Conservation (phyloP, 2,329 filamentous ascomycete species). For the Plenodomus biglobosus region DNA sequence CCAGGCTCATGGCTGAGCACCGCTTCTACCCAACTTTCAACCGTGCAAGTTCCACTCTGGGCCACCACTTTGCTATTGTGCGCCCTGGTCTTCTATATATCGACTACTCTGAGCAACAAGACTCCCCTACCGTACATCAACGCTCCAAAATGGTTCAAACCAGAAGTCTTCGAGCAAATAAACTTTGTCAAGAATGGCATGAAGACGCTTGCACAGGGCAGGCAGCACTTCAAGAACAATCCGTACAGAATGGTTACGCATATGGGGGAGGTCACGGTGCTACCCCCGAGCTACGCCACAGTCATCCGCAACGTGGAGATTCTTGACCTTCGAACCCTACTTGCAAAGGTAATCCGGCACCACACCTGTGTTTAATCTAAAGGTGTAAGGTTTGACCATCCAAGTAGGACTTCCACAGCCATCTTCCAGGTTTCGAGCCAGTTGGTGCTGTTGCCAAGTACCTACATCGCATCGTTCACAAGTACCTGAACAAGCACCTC, state of each 20-base stretch:
- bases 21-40: too few relatives aligned
- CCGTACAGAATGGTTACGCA: constrained; percentile 1
- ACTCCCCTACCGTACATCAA: not conserved
- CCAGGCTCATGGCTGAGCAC: too few relatives aligned
- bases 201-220: not conserved
- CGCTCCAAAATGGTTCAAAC: not conserved
- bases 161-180: not conserved
- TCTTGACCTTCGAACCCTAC: not conserved
- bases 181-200: not conserved
- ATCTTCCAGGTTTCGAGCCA: constrained; percentile 1
- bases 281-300: not conserved
- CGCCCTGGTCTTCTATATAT: too few relatives aligned
- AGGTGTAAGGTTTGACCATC: too few relatives aligned
- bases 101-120: too few relatives aligned
- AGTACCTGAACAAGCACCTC: not conserved
- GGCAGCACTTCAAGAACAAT: not conserved
- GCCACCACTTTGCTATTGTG: too few relatives aligned
- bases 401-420: not conserved
- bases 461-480: not conserved
- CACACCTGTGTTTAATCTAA: too few relatives aligned
- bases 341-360: not conserved
- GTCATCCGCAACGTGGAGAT: not conserved
- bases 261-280: not conserved
- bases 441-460: not conserved
- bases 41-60: too few relatives aligned